phyloP scores from a whole-genome alignment of 1,284 basidiomycete species.

The Tremellales sp. region DNA sequence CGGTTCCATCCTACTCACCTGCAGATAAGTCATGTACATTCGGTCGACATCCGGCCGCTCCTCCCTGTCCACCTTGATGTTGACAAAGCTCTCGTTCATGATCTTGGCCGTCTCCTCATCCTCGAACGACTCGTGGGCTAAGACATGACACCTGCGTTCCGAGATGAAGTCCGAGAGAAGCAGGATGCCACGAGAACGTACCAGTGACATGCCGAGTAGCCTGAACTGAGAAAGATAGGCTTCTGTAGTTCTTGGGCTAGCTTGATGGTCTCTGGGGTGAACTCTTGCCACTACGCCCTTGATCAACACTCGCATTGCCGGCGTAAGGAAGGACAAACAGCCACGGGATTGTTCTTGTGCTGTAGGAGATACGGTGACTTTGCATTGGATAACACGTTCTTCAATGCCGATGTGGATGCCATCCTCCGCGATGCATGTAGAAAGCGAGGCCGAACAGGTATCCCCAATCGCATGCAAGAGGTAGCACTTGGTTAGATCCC shows the following conservation, averaged over 20 bases:
- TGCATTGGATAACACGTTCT: conserved; percentile 47
- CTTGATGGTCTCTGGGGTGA: conserved; percentile 49
- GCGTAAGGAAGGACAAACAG: conserved; percentile 10
- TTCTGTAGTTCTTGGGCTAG: conserved; percentile 48
- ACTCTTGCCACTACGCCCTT: conserved; percentile 53
- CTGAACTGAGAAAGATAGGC: conserved; percentile 53
- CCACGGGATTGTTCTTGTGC: conserved; percentile 52
- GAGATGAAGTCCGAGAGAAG: too few species aligned
- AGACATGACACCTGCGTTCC: conserved; percentile 33
- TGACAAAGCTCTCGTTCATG: conserved; percentile 52
- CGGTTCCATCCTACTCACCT: conserved; percentile 20
- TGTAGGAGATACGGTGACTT: conserved; percentile 53
- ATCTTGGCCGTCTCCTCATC: conserved; percentile 49
- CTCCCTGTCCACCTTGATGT: conserved; percentile 53
- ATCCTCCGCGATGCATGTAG: too few species aligned
- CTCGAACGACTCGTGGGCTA: conserved; percentile 51
- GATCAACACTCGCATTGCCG: neutral
- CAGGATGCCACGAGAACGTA: conserved; percentile 7
- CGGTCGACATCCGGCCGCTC: conserved; percentile 53
- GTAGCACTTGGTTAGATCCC: too few species aligned
- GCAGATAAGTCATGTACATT: conserved; percentile 53
- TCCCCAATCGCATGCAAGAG: too few species aligned
- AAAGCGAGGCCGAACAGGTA: too few species aligned
- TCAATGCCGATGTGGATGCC: neutral
- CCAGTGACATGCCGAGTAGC: conserved; percentile 50